Evolutionary conservation across 2,329 filamentous ascomycete species (phyloP).

Genomic region (Truncatella angustata): DNA sequence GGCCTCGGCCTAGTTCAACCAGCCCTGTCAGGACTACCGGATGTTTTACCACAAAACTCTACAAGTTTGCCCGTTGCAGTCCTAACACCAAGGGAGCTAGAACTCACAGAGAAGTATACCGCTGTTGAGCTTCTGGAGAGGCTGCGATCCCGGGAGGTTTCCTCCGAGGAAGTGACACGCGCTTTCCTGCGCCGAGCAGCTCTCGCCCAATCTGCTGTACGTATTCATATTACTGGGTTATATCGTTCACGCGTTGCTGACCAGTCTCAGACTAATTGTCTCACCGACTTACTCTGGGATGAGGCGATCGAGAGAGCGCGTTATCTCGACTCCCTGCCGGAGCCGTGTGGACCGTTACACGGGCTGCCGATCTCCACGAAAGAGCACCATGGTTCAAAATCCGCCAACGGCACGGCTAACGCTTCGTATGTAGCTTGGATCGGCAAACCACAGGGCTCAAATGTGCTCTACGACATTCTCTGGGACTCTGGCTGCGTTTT

Average conservation of each 20-base stretch:
- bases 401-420: constrained; percentile 45
- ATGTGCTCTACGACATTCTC: constrained; percentile 44
- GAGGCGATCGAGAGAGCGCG: constrained; percentile 21
- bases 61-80: background rate
- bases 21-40: background rate
- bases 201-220: constrained; percentile 45
- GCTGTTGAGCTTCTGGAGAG: constrained; percentile 34
- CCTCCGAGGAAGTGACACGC: constrained; percentile 41
- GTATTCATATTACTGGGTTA: background rate
- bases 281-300: constrained; percentile 25
- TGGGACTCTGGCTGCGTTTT: constrained; percentile 48
- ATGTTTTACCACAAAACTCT: background rate
- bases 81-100: background rate
- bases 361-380: constrained; percentile 44
- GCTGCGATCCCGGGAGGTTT: constrained; percentile 42
- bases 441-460: constrained; percentile 39
- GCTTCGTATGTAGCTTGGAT: constrained; percentile 49
- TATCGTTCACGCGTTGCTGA: background rate
- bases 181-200: constrained; percentile 55
- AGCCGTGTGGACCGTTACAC: constrained; percentile 25
- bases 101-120: background rate
- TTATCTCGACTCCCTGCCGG: constrained; percentile 17
- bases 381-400: constrained; percentile 36
- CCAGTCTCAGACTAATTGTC: constrained; percentile 18
- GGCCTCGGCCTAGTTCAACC: background rate